These are phyloP conservation scores for Tricholoma hemisulphureum DNA, from an alignment of 768 basidiomycete species.

Conservation along the genomic window DNA sequence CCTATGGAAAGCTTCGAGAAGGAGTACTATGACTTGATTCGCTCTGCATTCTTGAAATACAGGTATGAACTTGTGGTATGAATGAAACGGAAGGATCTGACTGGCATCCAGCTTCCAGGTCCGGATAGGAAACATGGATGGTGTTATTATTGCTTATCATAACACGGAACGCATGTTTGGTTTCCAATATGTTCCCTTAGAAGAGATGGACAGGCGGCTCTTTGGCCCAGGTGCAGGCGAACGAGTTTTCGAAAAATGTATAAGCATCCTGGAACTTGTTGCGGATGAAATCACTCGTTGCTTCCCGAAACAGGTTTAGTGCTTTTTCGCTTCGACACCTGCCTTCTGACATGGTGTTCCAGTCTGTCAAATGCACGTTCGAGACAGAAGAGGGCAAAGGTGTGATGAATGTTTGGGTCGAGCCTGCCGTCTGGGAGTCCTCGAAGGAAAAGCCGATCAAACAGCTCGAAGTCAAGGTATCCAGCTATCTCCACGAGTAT, in stretches of 20 bases:
- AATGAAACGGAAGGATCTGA: neutral
- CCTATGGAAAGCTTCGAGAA: slow-evolving; percentile 78
- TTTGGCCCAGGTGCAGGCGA: slow-evolving; percentile 72
- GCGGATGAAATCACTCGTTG: slow-evolving; percentile 52
- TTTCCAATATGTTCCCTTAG: slow-evolving; percentile 87
- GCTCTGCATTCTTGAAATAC: slow-evolving; percentile 94
- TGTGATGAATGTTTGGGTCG: slow-evolving; percentile 63
- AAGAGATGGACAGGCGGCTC: slow-evolving; percentile 82
- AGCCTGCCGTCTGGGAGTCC: slow-evolving; percentile 53
- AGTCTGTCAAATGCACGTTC: slow-evolving; percentile 62
- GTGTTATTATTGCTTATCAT: slow-evolving; percentile 84
- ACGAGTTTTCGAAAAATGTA: slow-evolving; percentile 72
- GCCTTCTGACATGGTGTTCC: neutral
- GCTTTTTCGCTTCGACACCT: neutral
- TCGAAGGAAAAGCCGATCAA: slow-evolving; percentile 46
- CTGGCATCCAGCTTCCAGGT: slow-evolving; percentile 72
- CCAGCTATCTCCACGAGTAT: slow-evolving; percentile 43
- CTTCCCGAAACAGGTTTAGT: slow-evolving; percentile 63
- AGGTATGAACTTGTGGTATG: slow-evolving; percentile 42
- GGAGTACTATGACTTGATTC: slow-evolving; percentile 93
- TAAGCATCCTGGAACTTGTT: slow-evolving; percentile 67
- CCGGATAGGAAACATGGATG: slow-evolving; percentile 96
- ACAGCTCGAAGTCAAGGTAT: slow-evolving; percentile 51
- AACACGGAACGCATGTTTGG: slow-evolving; percentile 87
- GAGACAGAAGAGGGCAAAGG: slow-evolving; percentile 48